A percentile compares a stretch with the other conserved stretches of the same genome.
phyloP scores from a whole-genome alignment of 169 alveolate species.

The Eimeria necatrix region DNA sequence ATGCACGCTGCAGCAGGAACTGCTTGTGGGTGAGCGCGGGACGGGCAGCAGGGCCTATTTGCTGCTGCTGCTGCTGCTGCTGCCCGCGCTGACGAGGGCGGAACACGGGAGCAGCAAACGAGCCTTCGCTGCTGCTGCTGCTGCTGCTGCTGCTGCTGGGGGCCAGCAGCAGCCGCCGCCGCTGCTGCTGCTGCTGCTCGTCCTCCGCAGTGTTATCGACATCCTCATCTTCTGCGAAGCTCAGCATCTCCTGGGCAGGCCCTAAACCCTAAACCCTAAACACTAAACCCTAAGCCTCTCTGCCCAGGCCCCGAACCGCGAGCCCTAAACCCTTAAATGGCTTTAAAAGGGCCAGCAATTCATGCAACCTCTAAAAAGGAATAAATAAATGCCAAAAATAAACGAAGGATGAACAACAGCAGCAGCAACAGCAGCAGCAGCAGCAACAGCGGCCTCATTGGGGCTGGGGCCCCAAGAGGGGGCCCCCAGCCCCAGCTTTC shows the following conservation, averaged over 20 bases:
- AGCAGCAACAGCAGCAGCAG: background rate
- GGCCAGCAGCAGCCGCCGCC: slow-evolving; percentile 30
- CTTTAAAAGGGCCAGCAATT: too few relatives aligned
- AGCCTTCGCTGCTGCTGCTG: slow-evolving; percentile 52
- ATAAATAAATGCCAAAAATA: background rate
- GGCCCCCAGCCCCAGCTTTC: background rate
- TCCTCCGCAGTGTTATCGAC: background rate
- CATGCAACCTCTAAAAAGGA: too few relatives aligned
- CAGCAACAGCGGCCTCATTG: background rate
- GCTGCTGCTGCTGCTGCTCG: background rate
- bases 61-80: slow-evolving; percentile 49
- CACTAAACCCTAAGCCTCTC: background rate
- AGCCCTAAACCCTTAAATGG: too few relatives aligned
- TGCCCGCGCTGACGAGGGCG: slow-evolving; percentile 9
- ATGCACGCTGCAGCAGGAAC: slow-evolving; percentile 26
- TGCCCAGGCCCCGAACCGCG: background rate
- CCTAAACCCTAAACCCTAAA: slow-evolving; percentile 60
- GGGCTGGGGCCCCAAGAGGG: slow-evolving; percentile 20
- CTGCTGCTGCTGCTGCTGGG: slow-evolving; percentile 69
- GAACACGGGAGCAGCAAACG: slow-evolving; percentile 5
- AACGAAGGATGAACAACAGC: background rate
- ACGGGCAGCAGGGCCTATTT: background rate
- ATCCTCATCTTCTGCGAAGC: slow-evolving; percentile 61
- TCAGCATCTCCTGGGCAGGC: slow-evolving; percentile 9
- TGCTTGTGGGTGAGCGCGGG: slow-evolving; percentile 28